Evolutionary conservation across 352 stramenopile genomes (phyloP), one percentile per base, ranked within the genome.

Genomic region (Phytophthora agathidicida): DNA sequence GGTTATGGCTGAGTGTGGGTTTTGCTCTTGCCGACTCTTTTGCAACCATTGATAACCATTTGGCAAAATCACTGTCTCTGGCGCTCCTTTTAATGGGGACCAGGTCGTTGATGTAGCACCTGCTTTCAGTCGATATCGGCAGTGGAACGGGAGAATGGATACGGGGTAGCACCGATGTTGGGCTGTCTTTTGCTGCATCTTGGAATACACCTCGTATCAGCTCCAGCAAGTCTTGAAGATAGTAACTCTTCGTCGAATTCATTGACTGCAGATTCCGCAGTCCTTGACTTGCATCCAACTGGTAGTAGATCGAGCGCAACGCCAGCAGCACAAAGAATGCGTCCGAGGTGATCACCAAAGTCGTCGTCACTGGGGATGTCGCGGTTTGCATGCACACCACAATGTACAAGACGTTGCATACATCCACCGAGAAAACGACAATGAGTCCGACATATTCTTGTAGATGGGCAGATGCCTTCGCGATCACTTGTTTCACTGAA

Each of bases 401-500:
- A 10, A 63, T 28, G 36, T 73, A 78, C 3, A 78, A 16, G 8
- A 68, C 39, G 26, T 77, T 74, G 52, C 64, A 77, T 3, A 74
- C 47, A 19, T 77, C 68, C 9, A 74, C 68, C 0, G 66, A 65
- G 16, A 75, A 65, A 7, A 78, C 54, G 5, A 65, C 41, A 0
- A 42, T 63, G 8, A 56, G 22, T 2, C 64, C 54, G 2, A 77
- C 20, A 31, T 58, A 56, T 11, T 77, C 68, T 4, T 70, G 27
- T 8, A 71, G 56, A 27, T 66, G 47, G 5, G 35, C 13, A 0
- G 44, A 59, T 6, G 31, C 47, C 5, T 37, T 54, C 0, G 59
- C 59, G 2, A 70, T 46, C 0, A 63, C 10, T 32, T 74, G 57
- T 13, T 71, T 69, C 13, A 70, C 44, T 7, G 36, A n/a, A 14